Base-by-base conservation (phyloP, 2,329 filamentous ascomycete species). In the Pseudopithomyces chartarum region DNA sequence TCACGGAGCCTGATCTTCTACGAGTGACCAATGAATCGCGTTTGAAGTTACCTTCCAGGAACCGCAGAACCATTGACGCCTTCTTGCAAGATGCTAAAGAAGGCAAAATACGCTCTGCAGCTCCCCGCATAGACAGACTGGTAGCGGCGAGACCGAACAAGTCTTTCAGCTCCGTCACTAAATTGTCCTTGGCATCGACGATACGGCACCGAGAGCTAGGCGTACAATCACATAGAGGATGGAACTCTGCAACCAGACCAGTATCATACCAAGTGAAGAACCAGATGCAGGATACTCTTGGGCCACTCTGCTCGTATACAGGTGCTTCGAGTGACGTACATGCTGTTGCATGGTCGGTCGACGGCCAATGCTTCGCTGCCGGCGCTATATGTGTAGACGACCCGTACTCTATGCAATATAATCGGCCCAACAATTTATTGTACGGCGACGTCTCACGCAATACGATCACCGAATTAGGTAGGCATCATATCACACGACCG, bases 311-410 rank as follows among this genome's bases (percentile, higher is more conserved):
- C 51, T 75, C 77, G 13, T 87, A 83, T 78, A 84, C 81, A 58
- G 83, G 84, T 1, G 84, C 84, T 0, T 87, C 85, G 0, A 81
- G 82, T 22, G 86, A 87, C 66, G 79, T 87, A 1, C 78, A 82
- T 33, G 78, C 79, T 10, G 70, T 87, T 3, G 80, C 83, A 13
- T 88, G 85, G 85, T 80, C 82, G 2, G 77, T 80, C 2, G 77
- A 85, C 66, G 82, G 84, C 2, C 77, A 78, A 2, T 73, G 64
- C 3, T 88, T 87, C 63, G 84, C 82, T 26, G 84, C 81, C 10
- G 85, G 85, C 1, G 82, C 84, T 4, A 81, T 84, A 6, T 81
- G 84, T 29, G 80, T 85, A 5, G 80, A 80, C 3, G 85, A 87
- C 60, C 68, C 76, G 2, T 73, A 80, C 44, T 84, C 80, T n/a